phyloP scores from a whole-genome alignment of 768 basidiomycete genomes.

The Leccinum disarticulatum region DNA sequence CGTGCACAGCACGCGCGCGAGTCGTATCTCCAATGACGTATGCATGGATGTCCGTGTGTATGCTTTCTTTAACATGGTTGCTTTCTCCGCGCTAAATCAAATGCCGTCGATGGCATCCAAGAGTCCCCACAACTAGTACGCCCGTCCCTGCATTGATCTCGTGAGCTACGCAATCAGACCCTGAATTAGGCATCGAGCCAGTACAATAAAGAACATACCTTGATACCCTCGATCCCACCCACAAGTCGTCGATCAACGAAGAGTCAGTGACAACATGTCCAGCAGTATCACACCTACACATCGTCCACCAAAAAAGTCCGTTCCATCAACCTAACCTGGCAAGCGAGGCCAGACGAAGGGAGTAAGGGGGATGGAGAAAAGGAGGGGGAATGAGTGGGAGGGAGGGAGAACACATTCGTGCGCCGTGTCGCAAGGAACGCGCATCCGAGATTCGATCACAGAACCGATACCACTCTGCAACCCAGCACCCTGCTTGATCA shows the following conservation, averaged over 20 bases:
- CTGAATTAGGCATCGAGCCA: background rate
- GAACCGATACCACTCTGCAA: background rate
- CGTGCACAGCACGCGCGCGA: background rate
- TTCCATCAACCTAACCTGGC: background rate
- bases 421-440: background rate
- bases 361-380: background rate
- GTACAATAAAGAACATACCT: background rate
- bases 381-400: background rate
- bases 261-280: background rate
- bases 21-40: too few relatives aligned
- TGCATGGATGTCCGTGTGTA: background rate
- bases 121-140: background rate
- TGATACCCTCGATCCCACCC: background rate
- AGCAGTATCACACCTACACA: background rate
- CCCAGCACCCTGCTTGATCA: background rate
- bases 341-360: background rate
- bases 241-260: background rate
- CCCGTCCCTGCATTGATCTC: background rate
- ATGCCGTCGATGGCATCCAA: background rate
- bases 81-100: background rate
- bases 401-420: background rate
- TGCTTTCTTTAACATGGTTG: background rate
- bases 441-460: background rate
- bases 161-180: background rate
- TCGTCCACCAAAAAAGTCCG: background rate